Percentiles rank a stretch among this genome's conserved stretches.
These are phyloP conservation scores for Zostera marina DNA, from an alignment of 116 monocot species.

Conservation along the genomic window DNA sequence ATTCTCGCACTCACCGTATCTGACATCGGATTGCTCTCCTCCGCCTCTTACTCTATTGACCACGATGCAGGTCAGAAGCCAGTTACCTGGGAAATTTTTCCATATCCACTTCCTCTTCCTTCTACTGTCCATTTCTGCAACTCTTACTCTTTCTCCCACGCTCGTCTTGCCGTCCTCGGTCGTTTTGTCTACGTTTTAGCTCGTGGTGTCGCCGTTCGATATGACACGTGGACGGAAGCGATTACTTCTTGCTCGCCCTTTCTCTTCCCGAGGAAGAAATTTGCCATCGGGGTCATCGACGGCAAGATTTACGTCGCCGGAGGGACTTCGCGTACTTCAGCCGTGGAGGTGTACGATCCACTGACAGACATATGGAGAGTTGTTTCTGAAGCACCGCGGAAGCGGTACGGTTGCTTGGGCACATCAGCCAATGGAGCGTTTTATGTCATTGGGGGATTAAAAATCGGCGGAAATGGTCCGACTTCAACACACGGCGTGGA, in stretches of 20 bases:
- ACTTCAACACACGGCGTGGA: slow-evolving; percentile 10
- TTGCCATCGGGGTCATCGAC: slow-evolving; percentile 45
- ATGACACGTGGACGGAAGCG: slow-evolving; percentile 51
- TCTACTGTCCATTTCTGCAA: not conserved
- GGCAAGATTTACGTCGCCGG: slow-evolving; percentile 75
- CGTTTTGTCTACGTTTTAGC: slow-evolving; percentile 42
- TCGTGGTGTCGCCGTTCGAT: slow-evolving; percentile 24
- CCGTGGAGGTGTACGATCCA: slow-evolving; percentile 82
- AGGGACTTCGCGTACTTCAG: slow-evolving; percentile 36
- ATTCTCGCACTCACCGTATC: slow-evolving; percentile 14
- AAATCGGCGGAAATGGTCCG: slow-evolving; percentile 13
- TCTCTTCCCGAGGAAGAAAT: slow-evolving; percentile 49
- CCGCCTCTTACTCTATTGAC: slow-evolving; percentile 1
- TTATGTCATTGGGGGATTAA: slow-evolving; percentile 53
- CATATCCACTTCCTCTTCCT: slow-evolving; percentile 5
- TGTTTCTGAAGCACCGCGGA: slow-evolving; percentile 22
- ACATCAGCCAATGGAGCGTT: slow-evolving; percentile 45
- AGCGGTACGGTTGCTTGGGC: slow-evolving; percentile 73
- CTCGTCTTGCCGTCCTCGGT: slow-evolving; percentile 37
- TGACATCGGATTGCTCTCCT: slow-evolving; percentile 11
- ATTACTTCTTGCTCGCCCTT: slow-evolving; percentile 21
- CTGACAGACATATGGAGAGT: slow-evolving; percentile 35
- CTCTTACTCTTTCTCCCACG: slow-evolving; percentile 5
- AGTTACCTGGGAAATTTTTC: slow-evolving; percentile 1
- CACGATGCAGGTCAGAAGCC: slow-evolving; percentile 1